Evolutionary conservation across 2,329 filamentous ascomycete species (phyloP).

Genomic region (Cadophora luteo-olivacea): DNA sequence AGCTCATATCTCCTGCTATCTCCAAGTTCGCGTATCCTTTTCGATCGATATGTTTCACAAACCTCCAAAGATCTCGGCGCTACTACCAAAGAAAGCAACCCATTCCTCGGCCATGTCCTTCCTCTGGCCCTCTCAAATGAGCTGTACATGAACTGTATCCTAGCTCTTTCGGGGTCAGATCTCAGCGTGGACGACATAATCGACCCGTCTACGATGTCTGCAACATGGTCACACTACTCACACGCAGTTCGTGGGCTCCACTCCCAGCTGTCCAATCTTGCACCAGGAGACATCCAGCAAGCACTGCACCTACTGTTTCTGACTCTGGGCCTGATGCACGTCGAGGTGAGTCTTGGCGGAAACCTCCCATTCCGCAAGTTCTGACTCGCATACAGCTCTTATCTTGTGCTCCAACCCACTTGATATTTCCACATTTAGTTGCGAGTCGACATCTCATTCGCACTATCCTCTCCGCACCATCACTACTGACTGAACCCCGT

Average conservation of each 20-base stretch:
- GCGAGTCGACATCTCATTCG: slow-evolving; percentile 20
- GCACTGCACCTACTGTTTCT: slow-evolving; percentile 17
- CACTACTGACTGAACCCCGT: background rate
- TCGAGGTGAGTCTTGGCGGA: slow-evolving; percentile 3
- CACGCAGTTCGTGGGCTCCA: slow-evolving; percentile 16
- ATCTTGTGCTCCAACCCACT: background rate
- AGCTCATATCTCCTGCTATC: background rate
- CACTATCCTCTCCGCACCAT: slow-evolving; percentile 12
- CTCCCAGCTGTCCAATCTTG: background rate
- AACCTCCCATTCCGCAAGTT: background rate
- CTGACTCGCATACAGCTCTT: slow-evolving; percentile 2
- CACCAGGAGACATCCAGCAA: background rate
- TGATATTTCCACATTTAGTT: slow-evolving; percentile 19
- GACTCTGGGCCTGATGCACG: slow-evolving; percentile 12
- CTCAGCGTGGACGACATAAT: background rate
- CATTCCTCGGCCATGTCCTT: slow-evolving; percentile 15
- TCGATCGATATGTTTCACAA: slow-evolving; percentile 23
- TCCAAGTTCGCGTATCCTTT: slow-evolving; percentile 18
- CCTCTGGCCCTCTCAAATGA: slow-evolving; percentile 23
- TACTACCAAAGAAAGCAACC: slow-evolving; percentile 3
- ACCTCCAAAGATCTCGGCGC: slow-evolving; percentile 20
- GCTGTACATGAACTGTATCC: slow-evolving; percentile 22
- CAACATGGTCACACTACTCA: slow-evolving; percentile 22
- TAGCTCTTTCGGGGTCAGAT: slow-evolving; percentile 23
- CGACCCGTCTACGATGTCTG: slow-evolving; percentile 10